phyloP scores from a whole-genome alignment of 495 filamentous ascomycete species.

The Terfezia claveryi region DNA sequence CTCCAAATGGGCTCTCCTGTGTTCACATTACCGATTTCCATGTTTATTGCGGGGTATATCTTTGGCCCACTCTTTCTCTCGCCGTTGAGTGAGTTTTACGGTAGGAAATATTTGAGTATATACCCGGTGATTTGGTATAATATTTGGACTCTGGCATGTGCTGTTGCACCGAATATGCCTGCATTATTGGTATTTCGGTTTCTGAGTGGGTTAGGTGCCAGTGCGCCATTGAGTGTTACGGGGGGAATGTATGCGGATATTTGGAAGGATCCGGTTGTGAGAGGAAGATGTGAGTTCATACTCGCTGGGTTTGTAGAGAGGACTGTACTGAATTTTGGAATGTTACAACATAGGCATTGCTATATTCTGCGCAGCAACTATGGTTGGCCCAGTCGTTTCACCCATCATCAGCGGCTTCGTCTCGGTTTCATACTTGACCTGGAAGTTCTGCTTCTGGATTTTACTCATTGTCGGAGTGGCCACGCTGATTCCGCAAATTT shows the following conservation, averaged over 20 bases:
- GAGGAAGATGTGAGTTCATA: constrained; percentile 29
- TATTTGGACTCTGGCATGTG: constrained; percentile 30
- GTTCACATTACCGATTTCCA: constrained; percentile 28
- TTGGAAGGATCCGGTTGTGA: constrained; percentile 27
- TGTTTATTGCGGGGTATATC: constrained; percentile 32
- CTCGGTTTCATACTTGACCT: constrained; percentile 16
- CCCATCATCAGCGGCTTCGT: constrained; percentile 38
- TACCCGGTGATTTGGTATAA: constrained; percentile 25
- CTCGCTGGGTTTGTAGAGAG: constrained; percentile 11
- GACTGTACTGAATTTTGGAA: too few species aligned
- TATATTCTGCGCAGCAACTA: constrained; percentile 24
- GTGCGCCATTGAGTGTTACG: constrained; percentile 27
- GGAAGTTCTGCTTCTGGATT: constrained; percentile 35
- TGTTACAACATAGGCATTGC: constrained; percentile 15
- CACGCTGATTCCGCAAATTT: constrained; percentile 15
- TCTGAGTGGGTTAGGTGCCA: constrained; percentile 29
- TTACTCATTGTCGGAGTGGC: constrained; percentile 27
- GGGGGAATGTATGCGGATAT: constrained; percentile 33
- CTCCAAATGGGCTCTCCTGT: constrained; percentile 22
- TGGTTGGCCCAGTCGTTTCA: constrained; percentile 42
- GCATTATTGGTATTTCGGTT: constrained; percentile 30
- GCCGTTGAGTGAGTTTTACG: constrained; percentile 32
- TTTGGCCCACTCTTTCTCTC: constrained; percentile 30
- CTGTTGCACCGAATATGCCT: constrained; percentile 30
- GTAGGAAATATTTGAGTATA: constrained; percentile 29